phyloP scores from a whole-genome alignment of 2,329 filamentous ascomycete genomes.

The Corinectria fuckeliana region DNA sequence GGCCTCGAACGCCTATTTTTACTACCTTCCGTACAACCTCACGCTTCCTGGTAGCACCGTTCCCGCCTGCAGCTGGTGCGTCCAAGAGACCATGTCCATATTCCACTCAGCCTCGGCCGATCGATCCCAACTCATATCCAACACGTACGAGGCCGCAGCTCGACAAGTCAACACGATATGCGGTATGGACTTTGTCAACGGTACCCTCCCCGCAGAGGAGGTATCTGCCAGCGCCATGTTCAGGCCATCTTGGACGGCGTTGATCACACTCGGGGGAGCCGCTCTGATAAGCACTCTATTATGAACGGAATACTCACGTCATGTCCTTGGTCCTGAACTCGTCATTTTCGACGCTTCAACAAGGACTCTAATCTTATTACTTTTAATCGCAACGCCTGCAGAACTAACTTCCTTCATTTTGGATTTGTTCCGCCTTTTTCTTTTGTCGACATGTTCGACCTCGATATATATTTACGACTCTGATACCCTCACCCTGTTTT shows the following conservation, averaged over 20 bases:
- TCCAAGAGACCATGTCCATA: constrained; percentile 81
- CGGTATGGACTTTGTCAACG: constrained; percentile 63
- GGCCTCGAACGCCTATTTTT: constrained; percentile 78
- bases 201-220: constrained; percentile 53
- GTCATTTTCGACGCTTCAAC: neutral
- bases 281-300: constrained; percentile 27
- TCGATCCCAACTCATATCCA: constrained; percentile 68
- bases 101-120: constrained; percentile 75
- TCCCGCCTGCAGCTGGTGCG: constrained; percentile 79
- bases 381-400: constrained; percentile 28
- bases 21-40: constrained; percentile 83
- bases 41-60: constrained; percentile 68
- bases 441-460: constrained; percentile 27
- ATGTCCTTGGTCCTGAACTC: neutral
- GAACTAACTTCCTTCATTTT: constrained; percentile 21
- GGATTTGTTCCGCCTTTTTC: constrained; percentile 17
- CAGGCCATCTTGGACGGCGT: constrained; percentile 27
- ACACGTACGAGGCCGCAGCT: constrained; percentile 75
- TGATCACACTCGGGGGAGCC: constrained; percentile 22
- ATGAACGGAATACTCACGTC: constrained; percentile 12
- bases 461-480: constrained; percentile 34
- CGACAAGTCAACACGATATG: constrained; percentile 73
- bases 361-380: constrained; percentile 4
- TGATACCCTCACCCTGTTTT: constrained; percentile 33
- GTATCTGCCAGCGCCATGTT: constrained; percentile 19